Evolutionary conservation across 73 alveolate species (phyloP), one percentile per base, ranked within the genome.

Genomic region (Effrenium voratum): DNA sequence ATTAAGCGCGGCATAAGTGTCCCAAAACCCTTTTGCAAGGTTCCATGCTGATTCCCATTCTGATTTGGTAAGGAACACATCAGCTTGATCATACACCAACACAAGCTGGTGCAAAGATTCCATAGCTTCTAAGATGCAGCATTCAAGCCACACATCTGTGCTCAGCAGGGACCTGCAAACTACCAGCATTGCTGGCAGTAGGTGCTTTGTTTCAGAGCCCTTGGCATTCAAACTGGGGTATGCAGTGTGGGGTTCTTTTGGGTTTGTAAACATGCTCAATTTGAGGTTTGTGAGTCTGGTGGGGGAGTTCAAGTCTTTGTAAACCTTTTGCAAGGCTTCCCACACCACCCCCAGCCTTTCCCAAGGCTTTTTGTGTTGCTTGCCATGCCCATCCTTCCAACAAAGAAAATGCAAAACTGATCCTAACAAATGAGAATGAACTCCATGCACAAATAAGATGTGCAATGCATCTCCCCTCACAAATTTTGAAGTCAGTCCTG

Each of bases 11-110:
- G 34, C n/a, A 73, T 81, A 81, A 5, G 72, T n/a, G 22, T 81
- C 92, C 92, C 46, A 12, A 30, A 80, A 81, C 92, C 73, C 92
- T 47, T 81, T 81, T 50, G 52, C 92, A 81, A 81, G 52, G 73
- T 70, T 12, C 50, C 34, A 8, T 32, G 92, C 92, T 32, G 32
- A 19, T 40, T 13, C 3, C 38, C 12, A 79, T n/a, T 81, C 92
- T 32, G 8, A n/a, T 8, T 46, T 24, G 3, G 49, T 13, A 2
- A 32, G 92, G 26, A 81, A 12, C 50, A 81, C 49, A n/a, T 81
- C 92, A 15, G 92, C 92, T 8, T 30, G n/a, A 73, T 81, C 73
- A 6, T 2, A 49, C n/a, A 81, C 34, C 34, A 6, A n/a, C 41
- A 43, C 94, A 59, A 86, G 49, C 44, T 43, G 32, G 15, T 60